A percentile compares a stretch with the other conserved stretches of the same genome.
phyloP scores from a whole-genome alignment of 2,329 filamentous ascomycete genomes.

The Parastagonospora avenae region DNA sequence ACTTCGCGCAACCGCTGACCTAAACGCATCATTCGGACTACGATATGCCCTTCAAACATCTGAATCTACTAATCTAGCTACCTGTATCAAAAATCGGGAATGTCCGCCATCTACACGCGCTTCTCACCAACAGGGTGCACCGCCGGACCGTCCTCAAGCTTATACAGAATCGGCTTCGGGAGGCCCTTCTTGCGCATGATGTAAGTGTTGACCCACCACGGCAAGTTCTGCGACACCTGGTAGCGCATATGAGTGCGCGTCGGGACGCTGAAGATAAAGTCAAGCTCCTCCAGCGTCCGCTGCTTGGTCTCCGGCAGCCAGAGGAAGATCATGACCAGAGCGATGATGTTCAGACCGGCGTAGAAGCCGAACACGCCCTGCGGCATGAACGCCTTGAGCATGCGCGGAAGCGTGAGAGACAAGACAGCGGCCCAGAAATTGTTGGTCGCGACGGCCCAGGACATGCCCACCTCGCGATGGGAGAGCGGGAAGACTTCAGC shows the following conservation, averaged over 20 bases:
- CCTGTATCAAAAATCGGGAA: neutral
- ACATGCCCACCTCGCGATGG: constrained; percentile 74
- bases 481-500: constrained; percentile 72
- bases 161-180: constrained; percentile 47
- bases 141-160: constrained; percentile 36
- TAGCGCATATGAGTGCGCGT: constrained; percentile 48
- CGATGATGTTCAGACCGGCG: constrained; percentile 63
- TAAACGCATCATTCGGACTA: too few relatives aligned
- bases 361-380: constrained; percentile 67
- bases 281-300: constrained; percentile 55
- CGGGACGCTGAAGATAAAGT: constrained; percentile 57
- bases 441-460: constrained; percentile 70
- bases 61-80: neutral
- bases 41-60: too few relatives aligned
- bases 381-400: constrained; percentile 58
- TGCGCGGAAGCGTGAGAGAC: constrained; percentile 67
- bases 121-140: constrained; percentile 22
- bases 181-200: constrained; percentile 46
- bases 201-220: constrained; percentile 55
- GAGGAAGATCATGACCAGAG: constrained; percentile 68
- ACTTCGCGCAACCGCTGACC: too few relatives aligned
- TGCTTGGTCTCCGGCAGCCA: constrained; percentile 58
- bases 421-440: constrained; percentile 64
- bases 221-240: constrained; percentile 36
- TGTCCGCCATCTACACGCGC: constrained; percentile 11